phyloP scores from a whole-genome alignment of 2,329 filamentous ascomycete species.

The Alternaria triticimaculans region DNA sequence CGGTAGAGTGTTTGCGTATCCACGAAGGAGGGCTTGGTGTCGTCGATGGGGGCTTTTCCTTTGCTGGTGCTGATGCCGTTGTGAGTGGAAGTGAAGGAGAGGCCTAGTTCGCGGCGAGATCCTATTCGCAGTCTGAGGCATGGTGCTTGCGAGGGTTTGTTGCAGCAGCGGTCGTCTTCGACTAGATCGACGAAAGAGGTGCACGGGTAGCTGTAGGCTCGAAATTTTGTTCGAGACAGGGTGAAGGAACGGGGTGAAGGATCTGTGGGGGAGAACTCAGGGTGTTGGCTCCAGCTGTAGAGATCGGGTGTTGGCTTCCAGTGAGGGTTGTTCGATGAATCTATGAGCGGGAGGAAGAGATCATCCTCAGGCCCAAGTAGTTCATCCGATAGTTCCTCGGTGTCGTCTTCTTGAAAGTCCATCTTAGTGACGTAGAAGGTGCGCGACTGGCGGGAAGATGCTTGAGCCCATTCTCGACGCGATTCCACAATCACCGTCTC shows the following conservation, averaged over 20 bases:
- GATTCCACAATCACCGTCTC: slow-evolving; percentile 69
- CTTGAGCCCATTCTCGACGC: slow-evolving; percentile 70
- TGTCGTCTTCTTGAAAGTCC: slow-evolving; percentile 43
- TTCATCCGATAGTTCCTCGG: slow-evolving; percentile 3
- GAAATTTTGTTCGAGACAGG: slow-evolving; percentile 61
- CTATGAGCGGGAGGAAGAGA: slow-evolving; percentile 30
- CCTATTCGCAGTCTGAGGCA: slow-evolving; percentile 60
- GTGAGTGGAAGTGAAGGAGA: neutral
- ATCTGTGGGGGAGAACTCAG: slow-evolving; percentile 55
- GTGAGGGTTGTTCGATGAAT: slow-evolving; percentile 46
- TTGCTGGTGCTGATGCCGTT: neutral
- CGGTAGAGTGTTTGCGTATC: slow-evolving; percentile 30
- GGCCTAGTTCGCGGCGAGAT: slow-evolving; percentile 50
- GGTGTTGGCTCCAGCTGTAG: slow-evolving; percentile 57
- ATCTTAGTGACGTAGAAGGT: slow-evolving; percentile 70
- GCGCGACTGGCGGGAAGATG: slow-evolving; percentile 63
- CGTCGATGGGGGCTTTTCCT: slow-evolving; percentile 9
- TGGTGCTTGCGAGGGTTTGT: slow-evolving; percentile 33
- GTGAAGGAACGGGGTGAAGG: slow-evolving; percentile 54
- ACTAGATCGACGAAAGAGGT: slow-evolving; percentile 67
- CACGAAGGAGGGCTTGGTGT: slow-evolving; percentile 2
- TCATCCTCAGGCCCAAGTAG: slow-evolving; percentile 39
- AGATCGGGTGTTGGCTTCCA: slow-evolving; percentile 48
- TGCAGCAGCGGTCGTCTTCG: slow-evolving; percentile 54
- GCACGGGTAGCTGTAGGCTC: slow-evolving; percentile 62